Base-by-base conservation (phyloP, 2,329 filamentous ascomycete genomes). In the Calonectria pseudoturangicola region DNA sequence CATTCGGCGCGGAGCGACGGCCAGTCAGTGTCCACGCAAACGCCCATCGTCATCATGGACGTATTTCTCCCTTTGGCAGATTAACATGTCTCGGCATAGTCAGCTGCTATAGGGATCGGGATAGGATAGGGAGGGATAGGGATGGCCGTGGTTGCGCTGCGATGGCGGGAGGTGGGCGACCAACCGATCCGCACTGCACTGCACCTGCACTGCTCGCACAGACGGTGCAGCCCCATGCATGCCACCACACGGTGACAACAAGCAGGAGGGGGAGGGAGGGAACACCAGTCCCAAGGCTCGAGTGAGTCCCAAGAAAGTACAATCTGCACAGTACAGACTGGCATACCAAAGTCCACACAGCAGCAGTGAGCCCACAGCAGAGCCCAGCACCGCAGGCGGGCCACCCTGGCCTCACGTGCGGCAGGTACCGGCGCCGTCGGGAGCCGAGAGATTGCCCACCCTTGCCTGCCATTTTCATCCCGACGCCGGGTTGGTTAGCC, bases 111-210 rank as follows among this genome's bases (percentile, higher is more conserved):
- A 36, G 10, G 7, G 33, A 36, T 36, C 30, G 30, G 33, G 33
- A 36, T 36, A 13, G 3, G 9, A 6, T 5, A 33, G 9, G 5
- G 30, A 33, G 9, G 7, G 33, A 36, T 33, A 36, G 7, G 33
- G 10, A 36, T 36, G 33, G 10, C 33, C 33, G 10, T 36, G 33
- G 33, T 36, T 21, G 18, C 43, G 30, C 54, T 50, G 41, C 50
- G 18, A 9, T 51, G 68, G 43, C 65, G 70, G 70, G 70, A 72
- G 65, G 70, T 72, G 70, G 66, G 66, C 54, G 66, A 63, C 62
- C 36, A 62, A 70, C 60, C 70, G 70, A 69, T 69, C n/a, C 48
- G 60, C 60, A 54, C 70, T 54, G n/a, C 39, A 21, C 21, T 21
- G 21, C 21, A 21, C 21, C 21, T 21, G 21, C 64, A 48, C 58